Evolutionary conservation across 768 basidiomycete genomes (phyloP), one percentile per base, ranked within the genome.

Genomic region (Pisolithus microcarpus): DNA sequence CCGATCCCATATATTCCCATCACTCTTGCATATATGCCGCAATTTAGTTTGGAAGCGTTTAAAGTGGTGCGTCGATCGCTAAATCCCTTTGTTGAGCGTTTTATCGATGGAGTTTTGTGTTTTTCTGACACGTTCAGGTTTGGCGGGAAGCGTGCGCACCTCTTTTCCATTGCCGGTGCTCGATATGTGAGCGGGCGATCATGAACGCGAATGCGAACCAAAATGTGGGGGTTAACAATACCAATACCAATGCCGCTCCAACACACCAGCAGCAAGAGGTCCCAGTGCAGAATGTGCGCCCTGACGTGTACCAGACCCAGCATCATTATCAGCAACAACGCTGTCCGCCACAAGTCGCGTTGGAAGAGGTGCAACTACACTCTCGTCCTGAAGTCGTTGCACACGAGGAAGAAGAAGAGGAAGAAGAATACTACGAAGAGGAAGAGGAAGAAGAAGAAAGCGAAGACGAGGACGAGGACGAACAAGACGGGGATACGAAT

Each of bases 111-210:
- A 56, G 31, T 3, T 21, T 16, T 16, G 26, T 23, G 21, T 23
- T 56, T 31, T 50, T 24, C 5, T 7, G 10, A 21, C 6, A 42
- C 39, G 28, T 61, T 23, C 4, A 87, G 85, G 73, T 79, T 8
- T 88, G 86, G 86, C 74, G 83, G 37, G 85, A 87, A 52, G 86
- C 84, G 0, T 86, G 82, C 62, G 73, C 77, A 4, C 85, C 84
- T 0, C 56, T 88, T 39, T 88, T 82, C 61, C 80, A 84, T 40
- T 88, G 86, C 61, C 75, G 79, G 47, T 87, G 86, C 62, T 71
- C 73, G n/a, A 80, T 87, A 38, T 88, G 86, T 62, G 80, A 85
- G 55, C 79, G 87, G 23, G 80, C 86, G 7, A 75, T 79, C 62
- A 64, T 74, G 23, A 69, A 70, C 44, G 78, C 76, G 5, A 80